These are phyloP conservation scores for Fraxinus baroniana DNA, from an alignment of 305 asterid species.

Conservation along the genomic window DNA sequence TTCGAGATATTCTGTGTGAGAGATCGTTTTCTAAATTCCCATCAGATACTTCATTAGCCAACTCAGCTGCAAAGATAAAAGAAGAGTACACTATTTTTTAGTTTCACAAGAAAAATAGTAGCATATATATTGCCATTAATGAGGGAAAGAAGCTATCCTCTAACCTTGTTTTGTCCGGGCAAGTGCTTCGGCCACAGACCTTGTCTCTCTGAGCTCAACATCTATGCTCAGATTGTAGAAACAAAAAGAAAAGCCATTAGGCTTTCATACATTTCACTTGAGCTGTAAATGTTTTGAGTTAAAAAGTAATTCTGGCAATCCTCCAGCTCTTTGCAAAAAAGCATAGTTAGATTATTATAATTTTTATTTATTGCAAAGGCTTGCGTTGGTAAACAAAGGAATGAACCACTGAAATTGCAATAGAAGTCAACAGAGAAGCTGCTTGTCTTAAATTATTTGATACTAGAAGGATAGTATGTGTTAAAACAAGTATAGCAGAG, in stretches of 20 bases:
- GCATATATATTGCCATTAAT: slow-evolving; percentile 9
- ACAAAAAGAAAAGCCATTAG: slow-evolving; percentile 23
- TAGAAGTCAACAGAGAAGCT: too few relatives aligned
- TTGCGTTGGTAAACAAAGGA: too few relatives aligned
- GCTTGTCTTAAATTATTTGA: too few relatives aligned
- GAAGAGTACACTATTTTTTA: slow-evolving; percentile 21
- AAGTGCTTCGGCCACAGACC: slow-evolving; percentile 96
- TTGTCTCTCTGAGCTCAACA: slow-evolving; percentile 72
- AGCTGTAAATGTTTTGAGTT: background rate
- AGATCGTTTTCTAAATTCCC: slow-evolving; percentile 52
- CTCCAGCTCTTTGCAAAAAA: background rate
- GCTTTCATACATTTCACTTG: slow-evolving; percentile 13
- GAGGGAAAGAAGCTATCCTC: slow-evolving; percentile 23
- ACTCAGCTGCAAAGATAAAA: slow-evolving; percentile 54
- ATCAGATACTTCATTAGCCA: slow-evolving; percentile 59
- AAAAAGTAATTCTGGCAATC: background rate
- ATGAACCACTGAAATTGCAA: too few relatives aligned
- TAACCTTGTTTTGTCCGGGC: slow-evolving; percentile 72
- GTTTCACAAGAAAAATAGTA: too few relatives aligned
- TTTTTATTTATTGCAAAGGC: too few relatives aligned
- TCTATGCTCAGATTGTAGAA: slow-evolving; percentile 47
- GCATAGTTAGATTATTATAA: too few relatives aligned
- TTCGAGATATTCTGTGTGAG: slow-evolving; percentile 56
- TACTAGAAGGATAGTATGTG: too few relatives aligned
- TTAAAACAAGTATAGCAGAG: too few relatives aligned